Evolutionary conservation across 805 yeast species (phyloP), one percentile per base, ranked within the genome.

Genomic region (Kuraishia cidri): DNA sequence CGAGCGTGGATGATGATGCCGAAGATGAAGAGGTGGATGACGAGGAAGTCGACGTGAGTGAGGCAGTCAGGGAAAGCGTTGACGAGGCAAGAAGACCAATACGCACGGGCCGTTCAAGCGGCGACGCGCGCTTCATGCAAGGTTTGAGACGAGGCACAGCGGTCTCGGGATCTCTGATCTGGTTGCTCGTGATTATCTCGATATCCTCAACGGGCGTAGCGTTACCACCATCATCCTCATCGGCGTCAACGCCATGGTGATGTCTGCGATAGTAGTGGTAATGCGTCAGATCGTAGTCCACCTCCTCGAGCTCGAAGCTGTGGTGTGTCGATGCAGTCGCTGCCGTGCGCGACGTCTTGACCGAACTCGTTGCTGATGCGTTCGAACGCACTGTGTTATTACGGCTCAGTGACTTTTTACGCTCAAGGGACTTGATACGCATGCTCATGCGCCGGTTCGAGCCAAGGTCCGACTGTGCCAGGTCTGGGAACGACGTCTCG

Each of bases 401-500:
- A 37, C 52, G 25, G 48, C 56, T 49, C 16, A 54, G 35, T 2
- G 65, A 58, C 32, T 44, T 55, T 35, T 46, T 55, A 37, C 60
- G 47, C 29, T 56, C 60, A 23, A 60, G 39, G 3, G 62, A 55
- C 36, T 55, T 60, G 21, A 56, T 52, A 36, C 62, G 43, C n/a
- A 61, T 40, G 32, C 60, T 51, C 36, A 48, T 45, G 14, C 51
- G 32, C 32, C 50, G 55, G 15, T 44, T 46, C 20, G 47, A 41
- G 14, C 56, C 59, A 3, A 56, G 45, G 36, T 55, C 54, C 6
- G 46, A 31, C n/a, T 48, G 34, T 11, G 40, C 45, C 19, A 50
- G 32, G 35, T 54, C 53, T 4, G 56, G 64, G 36, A 64, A 59
- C 1, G 58, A 44, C 2, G 66, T 60, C 31, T 64, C 70, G 25